Evolutionary conservation across 2,329 filamentous ascomycete species (phyloP), one percentile per base, ranked within the genome.

Genomic region (Didymella glomerata): DNA sequence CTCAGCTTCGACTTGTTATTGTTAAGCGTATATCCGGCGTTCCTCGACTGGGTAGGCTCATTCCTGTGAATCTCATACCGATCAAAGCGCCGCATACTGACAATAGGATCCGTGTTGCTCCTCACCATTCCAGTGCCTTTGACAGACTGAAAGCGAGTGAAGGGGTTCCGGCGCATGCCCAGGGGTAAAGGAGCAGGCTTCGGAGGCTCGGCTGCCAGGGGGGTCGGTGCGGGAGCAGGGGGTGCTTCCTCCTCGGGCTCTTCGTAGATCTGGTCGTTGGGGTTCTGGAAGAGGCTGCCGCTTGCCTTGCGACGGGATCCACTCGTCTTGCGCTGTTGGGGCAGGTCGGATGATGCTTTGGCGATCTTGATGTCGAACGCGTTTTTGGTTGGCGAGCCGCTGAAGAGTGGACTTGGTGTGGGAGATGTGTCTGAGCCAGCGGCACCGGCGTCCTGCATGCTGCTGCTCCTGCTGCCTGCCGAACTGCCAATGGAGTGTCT

Each of bases 251-350:
- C 82, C 69, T 90, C 87, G 1, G 92, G 90, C 73, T 97, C 94
- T 76, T 97, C 93, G 83, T 92, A 97, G 61, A 97, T 93, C 71
- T 91, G 88, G 72, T 93, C 90, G 32, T 88, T 86, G 1, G 88
- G 89, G 61, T 86, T 85, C 65, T 83, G 82, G 73, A 92, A 93
- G 1, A 88, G 85, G 53, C 83, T 85, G 66, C 88, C 89, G 72
- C 89, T 92, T 69, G 88, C 84, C 65, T 90, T 90, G 61, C 90
- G 84, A 76, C 86, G 88, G 68, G 86, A 82, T 67, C 87, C 89
- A 69, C 87, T 89, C 63, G 87, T 87, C 32, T 84, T 85, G 40
- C 86, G 82, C 24, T 81, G 65, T 11, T 71, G 66, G 9, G 66
- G 61, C 6, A 70, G 63, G 49, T 67, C 67, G 3, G 71, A 70